Evolutionary conservation across 805 yeast genomes (phyloP), one percentile per base, ranked within the genome.

Genomic region (Yarrowia sp.): DNA sequence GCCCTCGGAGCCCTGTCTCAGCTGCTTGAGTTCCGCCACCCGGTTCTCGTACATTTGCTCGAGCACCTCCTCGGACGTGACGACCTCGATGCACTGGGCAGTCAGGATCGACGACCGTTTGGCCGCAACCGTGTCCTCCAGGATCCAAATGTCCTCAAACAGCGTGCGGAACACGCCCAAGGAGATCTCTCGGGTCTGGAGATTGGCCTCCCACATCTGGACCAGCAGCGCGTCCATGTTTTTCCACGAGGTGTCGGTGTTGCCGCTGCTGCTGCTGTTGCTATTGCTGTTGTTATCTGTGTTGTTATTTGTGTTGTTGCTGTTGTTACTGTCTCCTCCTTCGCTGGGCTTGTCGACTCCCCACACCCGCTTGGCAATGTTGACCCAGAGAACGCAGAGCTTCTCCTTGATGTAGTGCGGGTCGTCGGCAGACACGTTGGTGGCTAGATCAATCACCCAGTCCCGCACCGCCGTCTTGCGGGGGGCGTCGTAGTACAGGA

Each of bases 391-490:
- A 72, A 86, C 89, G 14, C 98, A 97, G 49, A 93, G 75, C 78
- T 95, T 95, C 76, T 93, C 98, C 75, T 89, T 91, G 69, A 95
- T 82, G 74, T 89, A 96, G 77, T 92, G 94, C 8, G 98, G 97
- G 76, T 94, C 98, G 32, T 79, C 77, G n/a, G 79, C 79, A 7
- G 82, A 75, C 0, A 89, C 85, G 61, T 86, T 84, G 42, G 81
- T 81, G 36, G 92, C 86, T 55, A 95, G 83, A 73, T 93, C 96
- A 50, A 91, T 84, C 46, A 93, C 84, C 97, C 98, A 94, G 68
- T 85, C 84, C 71, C 97, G 85, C 19, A 95, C 84, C 0, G 97
- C 89, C 35, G 85, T 77, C 70, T 86, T 82, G 74, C 87, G 89
- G 15, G 85, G 82, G 9, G 82, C 79, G 71, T 86, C 87, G 75